A percentile compares a stretch with the other conserved stretches of the same genome.
phyloP scores from a whole-genome alignment of 805 yeast genomes.

The Maudiozyma saulgeensis region DNA sequence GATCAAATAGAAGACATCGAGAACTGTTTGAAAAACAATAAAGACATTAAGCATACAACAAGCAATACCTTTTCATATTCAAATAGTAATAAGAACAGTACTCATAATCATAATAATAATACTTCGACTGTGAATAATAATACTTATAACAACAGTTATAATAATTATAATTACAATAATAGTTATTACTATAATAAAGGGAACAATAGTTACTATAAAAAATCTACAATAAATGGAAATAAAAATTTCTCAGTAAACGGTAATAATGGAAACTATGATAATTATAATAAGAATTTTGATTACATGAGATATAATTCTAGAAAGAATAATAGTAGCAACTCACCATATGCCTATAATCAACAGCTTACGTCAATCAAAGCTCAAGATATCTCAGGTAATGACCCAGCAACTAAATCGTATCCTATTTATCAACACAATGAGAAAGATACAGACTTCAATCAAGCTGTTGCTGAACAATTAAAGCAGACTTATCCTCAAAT shows the following conservation, averaged over 20 bases:
- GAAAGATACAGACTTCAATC: slow-evolving; percentile 2
- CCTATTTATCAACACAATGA: not conserved
- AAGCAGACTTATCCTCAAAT: slow-evolving; percentile 20
- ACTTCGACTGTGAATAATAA: slow-evolving; percentile 1
- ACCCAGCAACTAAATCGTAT: not conserved
- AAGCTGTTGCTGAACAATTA: slow-evolving; percentile 13
- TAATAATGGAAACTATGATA: slow-evolving; percentile 1
- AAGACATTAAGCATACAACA: slow-evolving; percentile 15
- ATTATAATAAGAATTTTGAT: slow-evolving; percentile 1
- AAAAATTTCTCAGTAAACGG: not conserved
- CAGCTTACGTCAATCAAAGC: not conserved
- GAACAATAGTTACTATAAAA: slow-evolving; percentile 1
- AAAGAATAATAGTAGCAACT: not conserved
- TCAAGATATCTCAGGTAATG: not conserved
- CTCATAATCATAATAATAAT: slow-evolving; percentile 6
- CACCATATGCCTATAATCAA: not conserved
- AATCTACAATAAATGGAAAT: not conserved
- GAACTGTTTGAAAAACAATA: slow-evolving; percentile 21
- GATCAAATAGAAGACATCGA: slow-evolving; percentile 30
- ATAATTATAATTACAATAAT: slow-evolving; percentile 7
- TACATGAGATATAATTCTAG: slow-evolving; percentile 1
- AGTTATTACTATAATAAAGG: not conserved
- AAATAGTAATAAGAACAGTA: slow-evolving; percentile 3
- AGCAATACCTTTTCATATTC: slow-evolving; percentile 7
- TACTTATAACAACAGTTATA: slow-evolving; percentile 2